Evolutionary conservation across 331 rosid species (phyloP), one percentile per base, ranked within the genome.

Genomic region (Malus hybrid): DNA sequence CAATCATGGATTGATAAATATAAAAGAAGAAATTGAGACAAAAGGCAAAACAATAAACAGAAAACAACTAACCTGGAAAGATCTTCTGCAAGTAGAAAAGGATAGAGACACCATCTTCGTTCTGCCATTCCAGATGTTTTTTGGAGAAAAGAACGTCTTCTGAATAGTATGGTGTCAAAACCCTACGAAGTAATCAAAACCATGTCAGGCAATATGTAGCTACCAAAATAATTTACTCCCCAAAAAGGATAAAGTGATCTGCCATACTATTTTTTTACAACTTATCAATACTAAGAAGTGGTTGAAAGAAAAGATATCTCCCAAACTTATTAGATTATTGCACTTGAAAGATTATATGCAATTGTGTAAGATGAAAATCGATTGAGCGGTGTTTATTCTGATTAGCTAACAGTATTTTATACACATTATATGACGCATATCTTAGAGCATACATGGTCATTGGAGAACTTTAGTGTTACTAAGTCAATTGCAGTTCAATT

Each of bases 91-190:
- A 85, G 85, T 92, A 94, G 80, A 87, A 94, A 64, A 94, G 97
- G 72, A 92, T 90, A 66, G 99, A 94, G 71, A 94, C 97, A 61
- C 97, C 97, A 85, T 94, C 99, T 84, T 94, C 97, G 60, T 92
- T 92, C 77, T 34, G 82, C 84, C 69, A 39, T 76, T 87, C 89
- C 65, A 94, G 76, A 70, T 78, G 89, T 1, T 89, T 80, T 6
- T 72, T 69, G 72, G 99, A 92, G 89, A 91, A 92, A 71, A 89
- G 93, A 77, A 94, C 99, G 3, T 87, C 84, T 82, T 94, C 99
- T 6, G 32, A 63, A 73, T 27, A 79, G 91, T 94, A 94, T 6
- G 99, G 99, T 39, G 99, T 94, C 76, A 94, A 86, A 71, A 92
- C 87, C 68, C 99, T 94, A 55, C 86, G 65, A 75, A 81, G 72